Evolutionary conservation across 208 protist species (phyloP).

Genomic region (Herpetomonas muscarum): DNA sequence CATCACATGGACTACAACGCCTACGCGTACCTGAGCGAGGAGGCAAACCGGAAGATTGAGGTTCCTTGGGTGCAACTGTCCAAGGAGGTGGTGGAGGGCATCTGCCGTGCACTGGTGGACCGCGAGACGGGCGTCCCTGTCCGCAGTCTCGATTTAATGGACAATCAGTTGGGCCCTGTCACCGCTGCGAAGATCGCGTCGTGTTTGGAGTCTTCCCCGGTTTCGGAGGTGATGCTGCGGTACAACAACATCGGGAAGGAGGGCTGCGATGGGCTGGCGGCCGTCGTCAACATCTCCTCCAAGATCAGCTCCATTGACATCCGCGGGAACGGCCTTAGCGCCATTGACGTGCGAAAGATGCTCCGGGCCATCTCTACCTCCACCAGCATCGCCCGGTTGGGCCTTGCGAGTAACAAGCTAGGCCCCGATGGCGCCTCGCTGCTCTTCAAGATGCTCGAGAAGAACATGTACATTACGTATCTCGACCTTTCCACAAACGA

Average conservation of each 20-base stretch:
- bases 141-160: conserved; percentile 60
- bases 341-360: conserved; percentile 60
- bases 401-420: conserved; percentile 71
- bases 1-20: not conserved
- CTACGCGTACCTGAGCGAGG: not conserved
- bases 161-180: conserved; percentile 80
- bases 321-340: conserved; percentile 71
- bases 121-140: conserved; percentile 49
- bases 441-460: conserved; percentile 59
- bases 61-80: conserved; percentile 61
- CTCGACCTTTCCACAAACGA: conserved; percentile 89
- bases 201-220: conserved; percentile 54
- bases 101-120: conserved; percentile 52
- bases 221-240: conserved; percentile 66
- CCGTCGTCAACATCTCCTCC: conserved; percentile 64
- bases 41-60: conserved; percentile 33
- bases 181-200: conserved; percentile 52
- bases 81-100: conserved; percentile 42
- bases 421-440: conserved; percentile 71
- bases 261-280: conserved; percentile 83
- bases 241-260: conserved; percentile 90
- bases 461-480: conserved; percentile 76
- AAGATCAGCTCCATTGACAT: conserved; percentile 73
- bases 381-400: conserved; percentile 53
- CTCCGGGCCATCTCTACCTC: conserved; percentile 72